phyloP scores from a whole-genome alignment of 768 basidiomycete species.

The Dacryopinax primogenitus region DNA sequence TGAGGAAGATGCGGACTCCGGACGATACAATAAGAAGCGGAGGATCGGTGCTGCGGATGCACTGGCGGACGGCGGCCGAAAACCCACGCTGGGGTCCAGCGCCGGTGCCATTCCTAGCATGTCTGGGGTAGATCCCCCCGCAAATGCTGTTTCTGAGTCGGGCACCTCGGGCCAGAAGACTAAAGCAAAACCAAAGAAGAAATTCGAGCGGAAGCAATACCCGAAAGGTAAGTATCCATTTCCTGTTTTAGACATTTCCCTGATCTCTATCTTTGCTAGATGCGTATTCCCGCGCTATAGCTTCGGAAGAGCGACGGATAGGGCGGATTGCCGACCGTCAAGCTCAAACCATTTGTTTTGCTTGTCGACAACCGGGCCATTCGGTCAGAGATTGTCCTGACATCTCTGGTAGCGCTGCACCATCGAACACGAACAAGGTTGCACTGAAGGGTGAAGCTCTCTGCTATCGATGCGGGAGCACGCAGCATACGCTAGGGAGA shows the following conservation, averaged over 20 bases:
- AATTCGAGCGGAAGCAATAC: slow-evolving; percentile 23
- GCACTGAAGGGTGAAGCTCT: slow-evolving; percentile 20
- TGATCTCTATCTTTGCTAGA: slow-evolving; percentile 15
- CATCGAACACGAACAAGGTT: slow-evolving; percentile 20
- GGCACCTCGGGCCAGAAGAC: not conserved
- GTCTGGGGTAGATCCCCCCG: not conserved
- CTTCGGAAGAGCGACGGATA: slow-evolving; percentile 48
- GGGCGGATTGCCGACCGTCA: slow-evolving; percentile 48
- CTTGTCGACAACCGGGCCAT: slow-evolving; percentile 74
- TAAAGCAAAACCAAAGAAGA: slow-evolving; percentile 17
- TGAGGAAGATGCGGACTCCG: slow-evolving; percentile 20
- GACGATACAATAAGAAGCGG: slow-evolving; percentile 11
- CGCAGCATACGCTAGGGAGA: slow-evolving; percentile 59
- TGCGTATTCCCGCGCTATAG: slow-evolving; percentile 19
- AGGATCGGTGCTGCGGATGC: slow-evolving; percentile 13
- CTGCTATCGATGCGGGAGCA: slow-evolving; percentile 60
- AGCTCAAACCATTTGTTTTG: slow-evolving; percentile 62
- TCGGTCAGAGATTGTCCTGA: slow-evolving; percentile 69
- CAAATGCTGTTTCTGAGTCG: not conserved
- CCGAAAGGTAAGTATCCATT: slow-evolving; percentile 14
- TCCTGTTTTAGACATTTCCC: not conserved
- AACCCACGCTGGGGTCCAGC: not conserved
- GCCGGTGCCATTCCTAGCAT: not conserved
- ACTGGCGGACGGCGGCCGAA: slow-evolving; percentile 22
- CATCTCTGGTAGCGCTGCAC: slow-evolving; percentile 19